These are phyloP conservation scores for Ophiocordyceps camponoti-saundersi DNA, from an alignment of 2,329 filamentous ascomycete genomes.

Conservation along the genomic window DNA sequence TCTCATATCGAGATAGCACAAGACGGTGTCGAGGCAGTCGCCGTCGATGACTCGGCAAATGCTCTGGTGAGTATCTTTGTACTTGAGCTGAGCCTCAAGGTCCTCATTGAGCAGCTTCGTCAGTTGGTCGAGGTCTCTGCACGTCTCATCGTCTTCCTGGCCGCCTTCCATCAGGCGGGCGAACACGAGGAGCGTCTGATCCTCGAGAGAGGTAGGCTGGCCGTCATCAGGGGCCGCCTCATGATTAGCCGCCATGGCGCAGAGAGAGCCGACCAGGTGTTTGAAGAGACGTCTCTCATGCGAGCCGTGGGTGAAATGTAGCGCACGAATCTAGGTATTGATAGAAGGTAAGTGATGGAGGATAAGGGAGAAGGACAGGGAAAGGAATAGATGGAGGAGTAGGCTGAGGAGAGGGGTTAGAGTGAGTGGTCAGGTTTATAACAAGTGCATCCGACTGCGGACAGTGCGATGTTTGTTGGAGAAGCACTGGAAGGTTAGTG, in stretches of 20 bases:
- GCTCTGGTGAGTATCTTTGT: conserved; percentile 22
- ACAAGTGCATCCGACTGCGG: no score
- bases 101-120: conserved; percentile 44
- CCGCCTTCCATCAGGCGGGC: conserved; percentile 84
- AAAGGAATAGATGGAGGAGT: no score
- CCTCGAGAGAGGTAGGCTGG: conserved; percentile 26
- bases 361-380: no score
- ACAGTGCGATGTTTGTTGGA: no score
- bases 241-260: conserved; percentile 16
- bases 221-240: conserved; percentile 13
- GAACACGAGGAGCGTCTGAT: conserved; percentile 61
- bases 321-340: neutral
- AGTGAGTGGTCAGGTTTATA: no score
- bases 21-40: conserved; percentile 67
- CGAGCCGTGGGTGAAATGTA: neutral
- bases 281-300: neutral
- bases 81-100: conserved; percentile 22
- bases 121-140: conserved; percentile 37
- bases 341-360: no score
- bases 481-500: no score
- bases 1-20: conserved; percentile 76
- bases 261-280: neutral
- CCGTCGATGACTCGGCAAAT: conserved; percentile 49
- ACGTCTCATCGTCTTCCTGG: conserved; percentile 61
- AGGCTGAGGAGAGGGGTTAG: no score